These are phyloP conservation scores for Citrus mangshanensis DNA, from an alignment of 345 rosid species.

Conservation along the genomic window DNA sequence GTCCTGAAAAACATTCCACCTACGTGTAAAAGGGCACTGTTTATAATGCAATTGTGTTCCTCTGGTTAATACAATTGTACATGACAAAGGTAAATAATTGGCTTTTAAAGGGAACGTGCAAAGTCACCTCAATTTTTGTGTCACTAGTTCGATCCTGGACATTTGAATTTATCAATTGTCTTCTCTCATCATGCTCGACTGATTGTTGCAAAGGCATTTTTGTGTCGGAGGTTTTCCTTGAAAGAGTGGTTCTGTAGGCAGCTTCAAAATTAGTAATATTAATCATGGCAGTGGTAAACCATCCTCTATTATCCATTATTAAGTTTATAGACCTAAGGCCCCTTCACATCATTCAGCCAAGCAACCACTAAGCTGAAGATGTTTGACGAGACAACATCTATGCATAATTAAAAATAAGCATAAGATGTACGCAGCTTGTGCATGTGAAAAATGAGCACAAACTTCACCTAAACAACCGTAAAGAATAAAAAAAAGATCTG, in stretches of 20 bases:
- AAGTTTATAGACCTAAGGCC: too few species aligned
- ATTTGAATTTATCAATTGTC: conserved; percentile 19
- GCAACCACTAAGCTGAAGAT: too few species aligned
- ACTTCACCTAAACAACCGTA: too few species aligned
- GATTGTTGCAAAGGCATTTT: conserved; percentile 29
- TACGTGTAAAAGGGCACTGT: conserved; percentile 35
- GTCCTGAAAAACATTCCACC: too few species aligned
- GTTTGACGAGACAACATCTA: too few species aligned
- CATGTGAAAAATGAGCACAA: too few species aligned
- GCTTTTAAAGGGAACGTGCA: neutral
- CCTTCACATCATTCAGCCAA: too few species aligned
- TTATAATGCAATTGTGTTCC: conserved; percentile 38
- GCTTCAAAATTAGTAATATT: neutral
- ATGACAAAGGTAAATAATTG: neutral
- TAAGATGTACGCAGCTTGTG: too few species aligned
- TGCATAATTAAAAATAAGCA: too few species aligned
- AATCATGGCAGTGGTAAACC: neutral
- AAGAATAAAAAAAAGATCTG: too few species aligned
- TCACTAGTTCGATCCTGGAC: conserved; percentile 17
- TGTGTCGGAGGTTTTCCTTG: neutral
- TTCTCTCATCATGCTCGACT: conserved; percentile 15
- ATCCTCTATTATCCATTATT: too few species aligned
- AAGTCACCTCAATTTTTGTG: conserved; percentile 34
- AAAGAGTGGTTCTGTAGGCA: too few species aligned
- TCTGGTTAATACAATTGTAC: neutral